phyloP scores from a whole-genome alignment of 2,329 filamentous ascomycete species.

The Penicillium decumbens region DNA sequence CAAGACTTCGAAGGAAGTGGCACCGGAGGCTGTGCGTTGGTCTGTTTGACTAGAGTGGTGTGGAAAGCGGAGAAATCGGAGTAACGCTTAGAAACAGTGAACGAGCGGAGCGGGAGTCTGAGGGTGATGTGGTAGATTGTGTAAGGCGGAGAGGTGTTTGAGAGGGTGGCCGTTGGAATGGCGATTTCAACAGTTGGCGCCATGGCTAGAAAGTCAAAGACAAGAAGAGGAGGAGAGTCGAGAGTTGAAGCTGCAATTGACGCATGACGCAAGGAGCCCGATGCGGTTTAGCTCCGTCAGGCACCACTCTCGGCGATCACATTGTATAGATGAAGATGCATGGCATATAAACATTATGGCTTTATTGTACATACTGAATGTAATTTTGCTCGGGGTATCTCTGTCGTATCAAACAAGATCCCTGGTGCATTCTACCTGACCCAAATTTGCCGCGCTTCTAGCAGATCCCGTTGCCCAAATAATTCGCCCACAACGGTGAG shows the following conservation, averaged over 20 bases:
- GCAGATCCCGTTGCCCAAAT: constrained; percentile 81
- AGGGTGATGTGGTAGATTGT: constrained; percentile 60
- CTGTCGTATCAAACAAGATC: background rate
- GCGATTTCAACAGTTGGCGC: constrained; percentile 43
- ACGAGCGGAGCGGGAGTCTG: constrained; percentile 57
- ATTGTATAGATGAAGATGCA: background rate
- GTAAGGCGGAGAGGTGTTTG: constrained; percentile 51
- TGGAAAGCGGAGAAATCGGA: constrained; percentile 59
- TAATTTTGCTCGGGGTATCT: constrained; percentile 3
- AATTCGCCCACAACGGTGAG: constrained; percentile 80
- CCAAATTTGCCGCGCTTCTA: constrained; percentile 65
- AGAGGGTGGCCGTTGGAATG: constrained; percentile 48
- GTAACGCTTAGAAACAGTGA: constrained; percentile 59
- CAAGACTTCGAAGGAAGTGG: constrained; percentile 57
- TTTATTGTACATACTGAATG: background rate
- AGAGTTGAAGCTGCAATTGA: background rate
- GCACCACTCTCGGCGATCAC: background rate
- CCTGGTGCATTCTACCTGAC: background rate
- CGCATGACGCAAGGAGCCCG: constrained; percentile 18
- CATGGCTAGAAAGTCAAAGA: constrained; percentile 28
- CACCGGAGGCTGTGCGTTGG: constrained; percentile 49
- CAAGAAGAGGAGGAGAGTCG: background rate
- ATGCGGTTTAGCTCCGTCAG: constrained; percentile 9
- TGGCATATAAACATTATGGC: background rate
- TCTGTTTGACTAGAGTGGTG: constrained; percentile 47